phyloP scores from a whole-genome alignment of 257 asterid species.

The Anisodus tanguticus region DNA sequence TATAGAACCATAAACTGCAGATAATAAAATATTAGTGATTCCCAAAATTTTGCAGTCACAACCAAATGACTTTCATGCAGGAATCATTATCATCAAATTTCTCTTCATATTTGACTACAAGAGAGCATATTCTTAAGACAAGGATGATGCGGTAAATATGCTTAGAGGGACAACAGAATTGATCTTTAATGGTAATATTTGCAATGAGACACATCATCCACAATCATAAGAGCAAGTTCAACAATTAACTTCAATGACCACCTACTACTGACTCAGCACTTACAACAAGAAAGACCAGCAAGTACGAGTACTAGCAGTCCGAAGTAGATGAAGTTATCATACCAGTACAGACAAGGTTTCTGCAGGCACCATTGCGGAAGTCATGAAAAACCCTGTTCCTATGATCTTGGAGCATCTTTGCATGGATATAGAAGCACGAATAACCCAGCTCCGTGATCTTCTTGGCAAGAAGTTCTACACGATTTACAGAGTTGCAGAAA shows the following conservation, averaged over 20 bases:
- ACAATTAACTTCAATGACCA: slow-evolving; percentile 2
- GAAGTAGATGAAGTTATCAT: slow-evolving; percentile 25
- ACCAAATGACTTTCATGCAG: not conserved
- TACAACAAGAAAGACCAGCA: slow-evolving; percentile 4
- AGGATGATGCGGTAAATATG: not conserved
- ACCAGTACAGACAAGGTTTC: slow-evolving; percentile 98
- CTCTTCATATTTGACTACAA: slow-evolving; percentile 3
- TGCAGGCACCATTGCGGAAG: slow-evolving; percentile 94
- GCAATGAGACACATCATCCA: not conserved
- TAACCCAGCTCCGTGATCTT: slow-evolving; percentile 90
- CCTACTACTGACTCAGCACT: not conserved
- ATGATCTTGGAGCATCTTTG: slow-evolving; percentile 96
- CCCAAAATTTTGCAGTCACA: not conserved
- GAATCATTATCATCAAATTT: not conserved
- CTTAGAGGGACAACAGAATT: not conserved
- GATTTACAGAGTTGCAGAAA: slow-evolving; percentile 93
- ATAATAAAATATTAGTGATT: not conserved
- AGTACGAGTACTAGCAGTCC: not conserved
- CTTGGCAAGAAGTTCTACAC: slow-evolving; percentile 93
- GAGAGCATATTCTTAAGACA: not conserved
- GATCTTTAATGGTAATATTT: not conserved
- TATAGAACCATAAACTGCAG: not conserved
- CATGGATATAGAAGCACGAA: slow-evolving; percentile 93
- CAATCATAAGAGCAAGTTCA: slow-evolving; percentile 2
- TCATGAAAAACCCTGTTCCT: slow-evolving; percentile 92